Conservation (phyloP, 1,284 basidiomycete species). For the Cerrena zonata region DNA sequence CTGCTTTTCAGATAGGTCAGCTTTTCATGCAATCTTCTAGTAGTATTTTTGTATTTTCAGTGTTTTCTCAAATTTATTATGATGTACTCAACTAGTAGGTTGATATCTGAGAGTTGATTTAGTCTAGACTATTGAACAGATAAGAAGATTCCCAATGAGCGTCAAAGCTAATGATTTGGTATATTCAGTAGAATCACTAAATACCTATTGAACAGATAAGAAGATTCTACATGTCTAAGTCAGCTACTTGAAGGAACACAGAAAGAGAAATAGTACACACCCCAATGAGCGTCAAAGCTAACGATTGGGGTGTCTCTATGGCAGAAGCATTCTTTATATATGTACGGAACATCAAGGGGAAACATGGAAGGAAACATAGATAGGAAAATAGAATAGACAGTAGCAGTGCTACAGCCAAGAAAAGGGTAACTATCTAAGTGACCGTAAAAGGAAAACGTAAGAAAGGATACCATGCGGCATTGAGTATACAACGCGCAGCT, state of each 20-base stretch:
- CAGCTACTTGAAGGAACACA: background rate
- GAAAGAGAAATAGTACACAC: background rate
- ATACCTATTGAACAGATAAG: background rate
- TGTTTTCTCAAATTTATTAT: too few species aligned
- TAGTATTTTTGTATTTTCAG: background rate
- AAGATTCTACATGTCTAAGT: background rate
- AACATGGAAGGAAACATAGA: background rate
- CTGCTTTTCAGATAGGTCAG: slow-evolving; percentile 11
- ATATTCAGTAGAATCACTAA: background rate
- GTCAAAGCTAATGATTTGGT: background rate
- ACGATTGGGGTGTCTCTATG: background rate
- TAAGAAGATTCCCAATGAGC: background rate
- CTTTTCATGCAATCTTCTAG: slow-evolving; percentile 9
- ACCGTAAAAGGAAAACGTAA: too few species aligned
- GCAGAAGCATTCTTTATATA: background rate
- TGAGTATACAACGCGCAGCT: too few species aligned
- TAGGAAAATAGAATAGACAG: background rate
- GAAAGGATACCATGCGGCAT: too few species aligned
- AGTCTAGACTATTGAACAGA: too few species aligned
- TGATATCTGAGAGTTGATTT: too few species aligned
- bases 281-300: background rate
- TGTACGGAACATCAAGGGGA: background rate
- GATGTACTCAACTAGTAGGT: too few species aligned
- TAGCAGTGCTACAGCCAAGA: too few species aligned
- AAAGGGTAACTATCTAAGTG: too few species aligned